phyloP scores from a whole-genome alignment of 2,329 filamentous ascomycete genomes.

The Colletotrichum chrysophilum region DNA sequence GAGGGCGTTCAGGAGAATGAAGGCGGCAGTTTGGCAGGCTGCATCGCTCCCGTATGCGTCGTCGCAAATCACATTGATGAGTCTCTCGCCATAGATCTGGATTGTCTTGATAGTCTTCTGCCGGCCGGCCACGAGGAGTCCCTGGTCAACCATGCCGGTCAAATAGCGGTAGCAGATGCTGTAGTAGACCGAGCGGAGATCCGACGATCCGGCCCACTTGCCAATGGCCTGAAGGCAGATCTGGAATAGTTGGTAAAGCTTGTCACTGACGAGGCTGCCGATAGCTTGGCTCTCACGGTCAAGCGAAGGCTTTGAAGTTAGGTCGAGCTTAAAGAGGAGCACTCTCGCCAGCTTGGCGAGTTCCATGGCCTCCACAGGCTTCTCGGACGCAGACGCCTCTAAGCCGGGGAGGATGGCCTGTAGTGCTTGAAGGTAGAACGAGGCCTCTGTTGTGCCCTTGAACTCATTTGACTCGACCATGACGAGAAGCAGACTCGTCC shows the following conservation, averaged over 20 bases:
- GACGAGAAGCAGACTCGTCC: constrained; percentile 84
- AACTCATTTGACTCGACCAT: constrained; percentile 85
- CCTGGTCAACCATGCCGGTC: constrained; percentile 66
- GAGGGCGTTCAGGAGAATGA: constrained; percentile 82
- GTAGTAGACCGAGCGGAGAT: constrained; percentile 85
- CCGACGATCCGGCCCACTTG: constrained; percentile 71
- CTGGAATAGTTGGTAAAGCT: constrained; percentile 90
- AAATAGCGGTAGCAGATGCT: constrained; percentile 90
- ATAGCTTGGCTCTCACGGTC: constrained; percentile 52
- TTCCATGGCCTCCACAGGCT: constrained; percentile 73
- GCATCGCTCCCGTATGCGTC: constrained; percentile 88
- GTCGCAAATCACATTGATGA: constrained; percentile 89
- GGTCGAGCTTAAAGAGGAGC: constrained; percentile 74
- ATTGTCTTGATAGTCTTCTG: constrained; percentile 76
- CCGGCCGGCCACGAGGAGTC: constrained; percentile 51
- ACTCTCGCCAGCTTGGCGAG: constrained; percentile 78
- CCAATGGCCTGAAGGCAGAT: constrained; percentile 81
- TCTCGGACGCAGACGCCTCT: constrained; percentile 75
- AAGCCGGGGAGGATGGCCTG: constrained; percentile 89
- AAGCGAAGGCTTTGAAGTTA: constrained; percentile 42
- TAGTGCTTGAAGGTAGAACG: constrained; percentile 84
- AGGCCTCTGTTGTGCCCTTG: constrained; percentile 71
- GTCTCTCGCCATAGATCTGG: constrained; percentile 70
- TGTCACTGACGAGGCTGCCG: constrained; percentile 82
- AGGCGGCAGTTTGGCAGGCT: constrained; percentile 81